Conservation (phyloP, 1,284 basidiomycete species). For the Psilocybe mexicana region DNA sequence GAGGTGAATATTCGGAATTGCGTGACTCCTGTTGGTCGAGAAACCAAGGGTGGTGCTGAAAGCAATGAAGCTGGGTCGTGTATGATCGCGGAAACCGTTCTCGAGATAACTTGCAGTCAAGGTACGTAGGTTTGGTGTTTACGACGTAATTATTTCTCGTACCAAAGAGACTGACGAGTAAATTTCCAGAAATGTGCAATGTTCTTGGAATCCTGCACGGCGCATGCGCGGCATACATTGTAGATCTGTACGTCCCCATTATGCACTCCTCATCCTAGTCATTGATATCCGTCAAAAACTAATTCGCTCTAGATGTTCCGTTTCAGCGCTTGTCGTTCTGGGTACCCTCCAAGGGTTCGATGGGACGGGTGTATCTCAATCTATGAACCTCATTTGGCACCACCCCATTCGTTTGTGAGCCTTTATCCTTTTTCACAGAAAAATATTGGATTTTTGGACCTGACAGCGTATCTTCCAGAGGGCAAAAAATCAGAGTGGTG, state of each 20-base stretch:
- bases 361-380: slow-evolving; percentile 49
- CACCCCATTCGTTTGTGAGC: slow-evolving; percentile 42
- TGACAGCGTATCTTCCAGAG: slow-evolving; percentile 30
- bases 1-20: slow-evolving; percentile 37
- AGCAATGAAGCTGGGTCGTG: slow-evolving; percentile 17
- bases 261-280: not conserved
- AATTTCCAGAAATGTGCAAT: slow-evolving; percentile 43
- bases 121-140: slow-evolving; percentile 34
- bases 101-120: slow-evolving; percentile 37
- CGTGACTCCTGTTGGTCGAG: not conserved
- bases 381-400: slow-evolving; percentile 52
- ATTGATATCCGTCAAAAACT: not conserved
- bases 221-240: slow-evolving; percentile 45
- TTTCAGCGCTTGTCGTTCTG: slow-evolving; percentile 43
- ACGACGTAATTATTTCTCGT: not conserved
- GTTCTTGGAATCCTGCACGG: slow-evolving; percentile 41
- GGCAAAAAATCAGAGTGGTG: slow-evolving; percentile 44
- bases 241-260: slow-evolving; percentile 38
- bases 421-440: not conserved
- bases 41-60: not conserved
- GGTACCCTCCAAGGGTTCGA: slow-evolving; percentile 38
- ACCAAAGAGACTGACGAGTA: no score
- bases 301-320: slow-evolving; percentile 39
- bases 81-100: slow-evolving; percentile 33
- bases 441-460: not conserved